These are phyloP conservation scores for Talaromyces sp. DNA, from an alignment of 2,329 filamentous ascomycete genomes.

Conservation along the genomic window DNA sequence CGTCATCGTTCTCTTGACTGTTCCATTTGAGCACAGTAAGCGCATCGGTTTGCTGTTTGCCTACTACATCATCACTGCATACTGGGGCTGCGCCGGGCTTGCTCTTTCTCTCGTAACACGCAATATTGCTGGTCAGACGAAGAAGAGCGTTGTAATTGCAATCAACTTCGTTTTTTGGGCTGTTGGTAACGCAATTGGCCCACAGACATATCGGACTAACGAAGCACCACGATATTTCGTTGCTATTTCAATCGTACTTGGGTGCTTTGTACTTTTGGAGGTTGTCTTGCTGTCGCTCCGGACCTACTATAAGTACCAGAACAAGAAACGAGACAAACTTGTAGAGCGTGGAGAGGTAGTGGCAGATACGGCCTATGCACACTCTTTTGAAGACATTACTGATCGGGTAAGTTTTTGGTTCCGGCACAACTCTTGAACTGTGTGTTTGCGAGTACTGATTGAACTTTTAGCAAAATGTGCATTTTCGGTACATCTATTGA, in stretches of 20 bases:
- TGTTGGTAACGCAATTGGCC: conserved; percentile 64
- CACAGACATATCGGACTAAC: conserved; percentile 60
- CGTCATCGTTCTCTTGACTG: conserved; percentile 5
- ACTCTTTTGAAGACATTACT: conserved; percentile 7
- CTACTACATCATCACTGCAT: conserved; percentile 74
- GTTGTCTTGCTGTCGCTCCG: not conserved
- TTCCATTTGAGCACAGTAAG: not conserved
- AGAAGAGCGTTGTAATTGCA: conserved; percentile 66
- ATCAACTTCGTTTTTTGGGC: conserved; percentile 70
- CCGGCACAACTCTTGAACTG: not conserved
- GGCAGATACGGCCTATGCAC: not conserved
- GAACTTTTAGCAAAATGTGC: not conserved
- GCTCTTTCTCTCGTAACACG: conserved; percentile 65
- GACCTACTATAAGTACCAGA: conserved; percentile 2
- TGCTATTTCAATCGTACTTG: not conserved
- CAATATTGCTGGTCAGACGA: conserved; percentile 70
- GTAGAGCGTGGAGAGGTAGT: conserved; percentile 1
- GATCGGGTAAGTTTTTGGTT: not conserved
- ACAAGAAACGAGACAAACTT: not conserved
- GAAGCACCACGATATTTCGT: conserved; percentile 44
- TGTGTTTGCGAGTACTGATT: not conserved
- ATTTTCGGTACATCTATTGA: not conserved
- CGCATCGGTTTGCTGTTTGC: conserved; percentile 50
- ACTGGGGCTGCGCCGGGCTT: conserved; percentile 71
- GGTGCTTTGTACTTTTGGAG: conserved; percentile 8